Evolutionary conservation across 1,284 basidiomycete species (phyloP).

Genomic region (Moesziomyces parantarcticus): DNA sequence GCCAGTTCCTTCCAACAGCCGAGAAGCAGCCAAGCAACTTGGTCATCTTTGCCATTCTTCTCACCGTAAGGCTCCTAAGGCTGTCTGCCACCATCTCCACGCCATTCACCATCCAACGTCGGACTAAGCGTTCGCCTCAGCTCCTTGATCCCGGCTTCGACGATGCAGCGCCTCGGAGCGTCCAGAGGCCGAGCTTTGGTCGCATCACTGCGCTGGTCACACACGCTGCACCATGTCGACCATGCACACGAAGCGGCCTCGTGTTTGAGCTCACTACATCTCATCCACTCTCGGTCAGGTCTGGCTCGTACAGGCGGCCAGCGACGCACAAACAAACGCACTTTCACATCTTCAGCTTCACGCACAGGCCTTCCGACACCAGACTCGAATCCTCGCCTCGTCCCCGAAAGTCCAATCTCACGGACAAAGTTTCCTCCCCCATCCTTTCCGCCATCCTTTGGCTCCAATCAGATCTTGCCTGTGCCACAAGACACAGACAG

Average conservation of each 20-base stretch:
- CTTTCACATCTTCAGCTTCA: conserved; percentile 4
- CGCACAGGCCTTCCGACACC: conserved; percentile 3
- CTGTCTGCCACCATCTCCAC: too few relatives aligned
- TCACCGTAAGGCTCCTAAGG: too few relatives aligned
- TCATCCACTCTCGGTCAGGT: not conserved
- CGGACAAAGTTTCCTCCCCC: conserved; percentile 23
- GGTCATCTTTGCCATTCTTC: too few relatives aligned
- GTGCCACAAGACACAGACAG: conserved; percentile 23
- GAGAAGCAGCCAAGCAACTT: too few relatives aligned
- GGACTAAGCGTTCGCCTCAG: not conserved
- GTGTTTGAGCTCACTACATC: not conserved
- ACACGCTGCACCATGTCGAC: not conserved
- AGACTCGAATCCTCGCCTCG: conserved; percentile 10
- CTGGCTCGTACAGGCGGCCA: not conserved
- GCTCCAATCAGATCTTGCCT: conserved; percentile 58
- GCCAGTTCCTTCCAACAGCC: not conserved
- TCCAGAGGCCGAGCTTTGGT: not conserved
- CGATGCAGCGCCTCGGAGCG: not conserved
- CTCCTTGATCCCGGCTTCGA: not conserved
- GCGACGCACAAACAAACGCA: not conserved
- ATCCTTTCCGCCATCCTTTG: conserved; percentile 54
- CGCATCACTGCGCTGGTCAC: not conserved
- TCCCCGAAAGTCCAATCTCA: conserved; percentile 20
- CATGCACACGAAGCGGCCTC: not conserved
- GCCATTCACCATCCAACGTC: too few relatives aligned